Base-by-base conservation (phyloP, 768 basidiomycete genomes). In the Grammothele lineata region DNA sequence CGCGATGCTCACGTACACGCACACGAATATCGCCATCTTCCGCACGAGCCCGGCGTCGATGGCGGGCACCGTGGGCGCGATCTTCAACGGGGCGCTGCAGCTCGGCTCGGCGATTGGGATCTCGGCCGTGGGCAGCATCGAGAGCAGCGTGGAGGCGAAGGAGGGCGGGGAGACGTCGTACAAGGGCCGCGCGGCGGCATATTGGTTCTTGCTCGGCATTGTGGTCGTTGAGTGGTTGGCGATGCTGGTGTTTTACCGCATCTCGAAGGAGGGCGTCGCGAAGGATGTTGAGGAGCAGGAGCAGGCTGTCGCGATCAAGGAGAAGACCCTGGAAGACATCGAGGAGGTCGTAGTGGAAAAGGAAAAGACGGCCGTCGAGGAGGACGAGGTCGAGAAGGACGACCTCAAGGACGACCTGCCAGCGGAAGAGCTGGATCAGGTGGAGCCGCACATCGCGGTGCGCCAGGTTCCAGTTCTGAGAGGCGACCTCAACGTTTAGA, bases 71-170 rank as follows among this genome's bases (percentile, higher is more conserved):
- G 70, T 78, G 14, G 76, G 76, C 17, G 80, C 79, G 14, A 72
- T 81, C 33, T 77, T 78, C 66, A 77, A 76, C 47, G 69, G 71
- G 19, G 73, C 75, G 10, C 68, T 79, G 1, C 76, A 81, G 57
- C 63, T 77, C 47, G 77, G 77, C 26, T 69, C 69, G 9, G 79
- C 80, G 5, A 63, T 76, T 18, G 77, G 75, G 17, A 62, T 75
- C 25, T 74, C 80, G 12, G 67, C 69, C 21, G 67, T 77, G 21
- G 70, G 60, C 25, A 72, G 75, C 15, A 78, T 80, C 53, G 62
- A 76, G 62, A 66, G 69, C 3, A 72, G 71, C 33, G 63, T 78
- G 23, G 66, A 74, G 55, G 51, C 40, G 14, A 55, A 65, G 48
- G 68, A 7, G 27, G 35, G 66, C 5, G 68, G 67, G 2, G 42